phyloP scores from a whole-genome alignment of 129 eudicot species.

The Scalesia atractyloides region DNA sequence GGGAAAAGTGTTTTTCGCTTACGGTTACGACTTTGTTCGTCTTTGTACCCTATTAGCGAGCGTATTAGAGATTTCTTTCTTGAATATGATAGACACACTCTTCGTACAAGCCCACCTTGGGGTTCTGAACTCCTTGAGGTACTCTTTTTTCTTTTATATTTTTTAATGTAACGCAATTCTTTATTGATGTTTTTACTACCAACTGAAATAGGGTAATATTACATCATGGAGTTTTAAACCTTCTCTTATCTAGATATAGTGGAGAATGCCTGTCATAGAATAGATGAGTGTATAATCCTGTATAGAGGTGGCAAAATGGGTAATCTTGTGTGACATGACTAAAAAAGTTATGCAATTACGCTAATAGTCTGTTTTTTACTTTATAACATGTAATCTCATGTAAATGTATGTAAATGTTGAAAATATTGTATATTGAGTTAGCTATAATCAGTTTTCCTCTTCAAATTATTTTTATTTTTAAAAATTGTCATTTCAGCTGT shows the following conservation, averaged over 20 bases:
- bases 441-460: not conserved
- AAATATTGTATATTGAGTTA: not conserved
- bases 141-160: not conserved
- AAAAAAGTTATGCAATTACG: not conserved
- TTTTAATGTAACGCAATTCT: not conserved
- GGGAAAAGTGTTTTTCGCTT: conserved; percentile 83
- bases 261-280: conserved; percentile 9
- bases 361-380: no score
- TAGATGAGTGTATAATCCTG: not conserved
- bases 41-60: conserved; percentile 90
- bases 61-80: conserved; percentile 96
- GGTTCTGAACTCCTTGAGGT: conserved; percentile 99
- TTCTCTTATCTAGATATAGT: not conserved
- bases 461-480: not conserved
- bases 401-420: conserved; percentile 6
- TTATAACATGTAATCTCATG: not conserved
- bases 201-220: conserved; percentile 2
- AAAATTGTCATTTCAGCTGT: not conserved
- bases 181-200: not conserved
- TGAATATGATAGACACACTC: conserved; percentile 95
- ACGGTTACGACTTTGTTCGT: conserved; percentile 89
- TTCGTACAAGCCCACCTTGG: conserved; percentile 99
- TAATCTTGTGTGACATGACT: not conserved
- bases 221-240: conserved; percentile 3
- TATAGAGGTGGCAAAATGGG: not conserved